Conservation (phyloP, 306 rosid genomes). For the Cicer pinnatifidum region DNA sequence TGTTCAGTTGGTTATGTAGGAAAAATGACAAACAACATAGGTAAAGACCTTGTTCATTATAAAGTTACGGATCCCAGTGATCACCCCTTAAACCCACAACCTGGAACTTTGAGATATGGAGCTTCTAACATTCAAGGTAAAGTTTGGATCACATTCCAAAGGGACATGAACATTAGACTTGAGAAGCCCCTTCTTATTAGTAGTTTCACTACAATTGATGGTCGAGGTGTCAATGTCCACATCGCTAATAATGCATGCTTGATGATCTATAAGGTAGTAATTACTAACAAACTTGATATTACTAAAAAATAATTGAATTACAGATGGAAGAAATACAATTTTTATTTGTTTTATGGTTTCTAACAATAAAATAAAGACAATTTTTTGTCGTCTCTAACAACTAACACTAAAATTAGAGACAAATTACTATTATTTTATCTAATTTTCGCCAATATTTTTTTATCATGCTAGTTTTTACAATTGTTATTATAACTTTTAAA, state of each 20-base stretch:
- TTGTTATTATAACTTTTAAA: not conserved
- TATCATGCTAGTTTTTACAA: not conserved
- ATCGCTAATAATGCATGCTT: constrained; percentile 44
- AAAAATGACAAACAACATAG: constrained; percentile 45
- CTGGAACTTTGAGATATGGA: constrained; percentile 44
- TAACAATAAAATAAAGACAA: too few species aligned
- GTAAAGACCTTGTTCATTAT: constrained; percentile 26
- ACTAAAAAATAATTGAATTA: not conserved
- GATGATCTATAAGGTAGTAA: constrained; percentile 42
- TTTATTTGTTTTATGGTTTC: not conserved
- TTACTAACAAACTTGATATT: not conserved
- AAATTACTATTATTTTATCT: too few species aligned
- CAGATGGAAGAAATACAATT: not conserved
- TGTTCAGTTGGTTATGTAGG: constrained; percentile 46
- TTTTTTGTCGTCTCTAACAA: too few species aligned
- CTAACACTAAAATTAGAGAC: too few species aligned
- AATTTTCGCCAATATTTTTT: not conserved
- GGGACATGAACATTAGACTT: constrained; percentile 43
- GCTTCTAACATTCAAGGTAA: constrained; percentile 39
- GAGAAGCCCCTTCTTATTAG: constrained; percentile 40
- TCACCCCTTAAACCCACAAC: constrained; percentile 39
- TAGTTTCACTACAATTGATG: constrained; percentile 47
- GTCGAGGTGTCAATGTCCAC: constrained; percentile 36
- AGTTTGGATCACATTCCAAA: constrained; percentile 47
- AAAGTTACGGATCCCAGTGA: constrained; percentile 38